Evolutionary conservation across 2,329 filamentous ascomycete genomes (phyloP), one percentile per base, ranked within the genome.

Genomic region (Fusarium sp.): DNA sequence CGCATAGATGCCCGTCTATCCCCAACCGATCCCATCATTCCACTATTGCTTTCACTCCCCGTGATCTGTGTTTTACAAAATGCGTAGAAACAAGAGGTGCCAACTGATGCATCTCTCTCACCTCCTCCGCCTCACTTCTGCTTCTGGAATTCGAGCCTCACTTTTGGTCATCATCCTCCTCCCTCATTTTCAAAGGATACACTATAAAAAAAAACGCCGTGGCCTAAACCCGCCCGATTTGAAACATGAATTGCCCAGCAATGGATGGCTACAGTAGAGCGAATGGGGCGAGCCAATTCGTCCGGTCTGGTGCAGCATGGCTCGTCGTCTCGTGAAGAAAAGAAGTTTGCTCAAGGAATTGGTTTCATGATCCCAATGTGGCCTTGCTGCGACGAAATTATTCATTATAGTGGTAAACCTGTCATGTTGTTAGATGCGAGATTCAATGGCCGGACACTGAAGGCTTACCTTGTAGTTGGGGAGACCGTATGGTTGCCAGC

Each of bases 351-450:
- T 43, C 4, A 45, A 45, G 57, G 23, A 50, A 50, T 48, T 74
- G 56, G 66, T 68, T 68, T 50, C 27, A 66, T 66, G 60, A 67
- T 60, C 68, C 64, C 30, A 35, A 43, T 32, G 34, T 43, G 50
- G 54, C 67, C 18, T 52, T 37, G 30, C 16, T 61, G 48, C 39
- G 41, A n/a, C 35, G 37, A 70, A 70, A 79, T 87, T 88, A 96
- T 86, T 97, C 94, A 82, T 97, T 96, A 86, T 95, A 96, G 83
- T 97, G 94, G 83, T 95, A 97, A 72, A 97, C 92, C 94, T 97
- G 74, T 14, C 71, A 50, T 32, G 18, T 50, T 65, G 67, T 80
- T 64, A 77, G 75, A 62, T 14, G 14, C 39, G 9, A 4, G 16
- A 13, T 5, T 57, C 25, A n/a, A 16, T 18, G 20, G 20, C 13